Conservation (phyloP, 805 yeast genomes). For the Geotrichum ghanense region DNA sequence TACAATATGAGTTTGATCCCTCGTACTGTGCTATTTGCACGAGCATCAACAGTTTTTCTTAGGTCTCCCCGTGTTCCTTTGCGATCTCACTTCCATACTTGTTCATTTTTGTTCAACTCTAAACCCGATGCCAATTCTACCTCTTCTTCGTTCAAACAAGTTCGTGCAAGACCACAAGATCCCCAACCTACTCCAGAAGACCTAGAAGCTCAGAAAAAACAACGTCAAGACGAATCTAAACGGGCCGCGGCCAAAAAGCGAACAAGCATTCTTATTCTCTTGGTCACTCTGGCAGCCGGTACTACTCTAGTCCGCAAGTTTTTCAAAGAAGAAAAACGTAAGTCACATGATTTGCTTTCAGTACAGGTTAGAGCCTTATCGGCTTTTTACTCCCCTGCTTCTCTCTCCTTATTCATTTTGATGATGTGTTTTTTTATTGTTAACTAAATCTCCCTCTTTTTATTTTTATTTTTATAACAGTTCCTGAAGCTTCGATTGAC, state of each 20-base stretch:
- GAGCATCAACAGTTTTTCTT: no score
- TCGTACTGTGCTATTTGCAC: no score
- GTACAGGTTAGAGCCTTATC: not conserved
- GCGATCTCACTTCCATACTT: no score
- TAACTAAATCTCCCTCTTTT: no score
- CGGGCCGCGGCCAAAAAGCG: not conserved
- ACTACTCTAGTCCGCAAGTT: not conserved
- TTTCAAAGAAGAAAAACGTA: not conserved
- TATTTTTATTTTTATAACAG: not conserved
- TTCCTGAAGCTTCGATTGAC: constrained; percentile 3
- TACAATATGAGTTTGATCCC: no score
- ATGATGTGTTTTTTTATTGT: no score
- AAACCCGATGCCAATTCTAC: no score
- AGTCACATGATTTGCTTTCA: not conserved
- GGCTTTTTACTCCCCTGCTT: not conserved
- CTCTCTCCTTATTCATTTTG: not conserved
- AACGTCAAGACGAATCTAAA: not conserved
- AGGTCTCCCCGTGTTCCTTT: no score
- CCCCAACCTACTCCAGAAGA: not conserved
- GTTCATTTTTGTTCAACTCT: no score
- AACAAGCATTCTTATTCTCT: not conserved
- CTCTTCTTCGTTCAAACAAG: no score
- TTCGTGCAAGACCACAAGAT: not conserved
- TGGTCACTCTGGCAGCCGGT: not conserved
- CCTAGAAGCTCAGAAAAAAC: not conserved